Conservation (phyloP, 257 asterid genomes). For the Asclepias syriaca region DNA sequence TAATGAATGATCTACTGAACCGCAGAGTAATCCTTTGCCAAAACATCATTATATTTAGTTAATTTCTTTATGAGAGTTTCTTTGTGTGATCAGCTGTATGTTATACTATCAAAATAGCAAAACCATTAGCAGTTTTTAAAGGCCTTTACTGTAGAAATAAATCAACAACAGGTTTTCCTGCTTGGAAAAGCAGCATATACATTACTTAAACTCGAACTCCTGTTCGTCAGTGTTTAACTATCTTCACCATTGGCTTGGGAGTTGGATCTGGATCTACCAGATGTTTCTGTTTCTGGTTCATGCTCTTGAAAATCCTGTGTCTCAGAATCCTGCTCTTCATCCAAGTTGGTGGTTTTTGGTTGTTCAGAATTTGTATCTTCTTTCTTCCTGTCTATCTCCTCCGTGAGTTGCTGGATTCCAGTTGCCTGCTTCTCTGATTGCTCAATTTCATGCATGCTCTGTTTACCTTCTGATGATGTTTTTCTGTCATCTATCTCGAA, state of each 20-base stretch:
- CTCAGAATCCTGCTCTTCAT: conserved; percentile 16
- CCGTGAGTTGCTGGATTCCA: conserved; percentile 4
- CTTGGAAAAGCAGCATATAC: conserved; percentile 6
- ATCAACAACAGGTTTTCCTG: background rate
- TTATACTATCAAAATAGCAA: background rate
- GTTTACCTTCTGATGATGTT: conserved; percentile 4
- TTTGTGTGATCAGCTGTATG: background rate
- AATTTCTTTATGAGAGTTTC: background rate
- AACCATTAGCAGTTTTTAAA: background rate
- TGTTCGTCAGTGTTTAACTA: conserved; percentile 15
- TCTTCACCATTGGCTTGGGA: conserved; percentile 21
- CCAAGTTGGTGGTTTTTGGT: conserved; percentile 19
- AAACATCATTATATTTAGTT: too few species aligned
- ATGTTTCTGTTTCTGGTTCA: conserved; percentile 19
- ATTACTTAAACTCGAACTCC: conserved; percentile 27
- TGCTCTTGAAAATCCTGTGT: conserved; percentile 25
- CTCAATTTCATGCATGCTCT: conserved; percentile 6
- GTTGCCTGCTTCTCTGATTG: conserved; percentile 14
- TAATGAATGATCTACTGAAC: background rate
- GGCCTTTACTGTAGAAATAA: background rate
- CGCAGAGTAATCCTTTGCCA: background rate
- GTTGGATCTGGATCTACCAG: conserved; percentile 8
- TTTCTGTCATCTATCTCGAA: conserved; percentile 6
- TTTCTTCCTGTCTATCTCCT: conserved; percentile 12
- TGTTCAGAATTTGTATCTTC: conserved; percentile 18